A percentile compares a stretch with the other conserved stretches of the same genome.
Evolutionary conservation across 257 asterid species (phyloP).

Genomic region (Haberlea rhodopensis): DNA sequence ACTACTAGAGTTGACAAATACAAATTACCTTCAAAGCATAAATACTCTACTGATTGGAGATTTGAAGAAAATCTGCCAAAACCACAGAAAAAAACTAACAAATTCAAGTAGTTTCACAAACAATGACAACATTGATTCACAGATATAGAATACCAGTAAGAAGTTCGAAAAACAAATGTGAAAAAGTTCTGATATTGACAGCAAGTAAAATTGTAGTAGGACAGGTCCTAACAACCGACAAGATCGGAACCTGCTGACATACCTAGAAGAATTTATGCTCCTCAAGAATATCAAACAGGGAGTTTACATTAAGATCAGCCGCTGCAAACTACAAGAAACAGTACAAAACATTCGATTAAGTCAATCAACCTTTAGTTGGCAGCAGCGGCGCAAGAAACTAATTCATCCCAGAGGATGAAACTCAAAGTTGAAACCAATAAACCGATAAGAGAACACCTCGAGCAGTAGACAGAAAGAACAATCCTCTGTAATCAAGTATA

Average conservation of each 20-base stretch:
- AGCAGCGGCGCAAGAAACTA: background rate
- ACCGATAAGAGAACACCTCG: background rate
- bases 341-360: background rate
- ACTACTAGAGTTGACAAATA: no score
- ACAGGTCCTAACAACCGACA: conserved; percentile 7
- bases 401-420: background rate
- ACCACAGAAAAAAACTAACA: background rate
- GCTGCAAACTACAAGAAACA: background rate
- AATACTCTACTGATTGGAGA: no score
- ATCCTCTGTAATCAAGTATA: no score
- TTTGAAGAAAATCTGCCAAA: background rate
- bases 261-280: background rate
- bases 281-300: background rate
- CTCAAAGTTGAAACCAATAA: background rate
- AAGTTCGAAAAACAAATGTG: background rate
- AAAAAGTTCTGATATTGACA: no score
- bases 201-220: conserved; percentile 4
- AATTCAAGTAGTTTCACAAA: background rate
- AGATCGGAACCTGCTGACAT: background rate
- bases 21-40: no score
- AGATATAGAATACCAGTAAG: background rate
- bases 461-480: background rate
- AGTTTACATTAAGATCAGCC: background rate
- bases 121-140: background rate
- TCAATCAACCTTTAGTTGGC: background rate